Base-by-base conservation (phyloP, 1,139 yeast species). In the Yamadazyma dushanensis region DNA sequence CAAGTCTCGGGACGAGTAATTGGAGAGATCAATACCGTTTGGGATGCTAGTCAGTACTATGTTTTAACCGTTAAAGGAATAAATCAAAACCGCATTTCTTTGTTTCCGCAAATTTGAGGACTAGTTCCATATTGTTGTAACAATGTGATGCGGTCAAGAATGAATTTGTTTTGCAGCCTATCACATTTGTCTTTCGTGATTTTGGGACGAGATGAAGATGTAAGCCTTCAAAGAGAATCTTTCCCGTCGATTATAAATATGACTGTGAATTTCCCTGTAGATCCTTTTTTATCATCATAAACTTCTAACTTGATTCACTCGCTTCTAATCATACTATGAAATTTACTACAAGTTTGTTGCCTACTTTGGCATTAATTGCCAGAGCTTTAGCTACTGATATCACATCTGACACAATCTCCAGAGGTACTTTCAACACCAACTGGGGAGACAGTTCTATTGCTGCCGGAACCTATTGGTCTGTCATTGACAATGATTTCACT, bases 391-490 rank as follows among this genome's bases (percentile, higher is more conserved):
- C 50, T 4, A 31, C 39, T 31, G 50, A 46, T 21, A 42, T 47
- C 20, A 39, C 43, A 23, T 32, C 44, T 30, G 43, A 47, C 30
- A 47, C 51, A 22, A 39, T 47, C 26, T 38, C 50, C 25, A 39
- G 44, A 18, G 62, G 60, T 19, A 40, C 57, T 14, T 33, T 55
- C 26, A 39, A 45, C 24, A 42, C 56, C 33, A 32, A 41, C 20
- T 46, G 57, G 33, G 63, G 61, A 13, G 59, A 52, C 38, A 47
- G 59, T n/a, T 46, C 44, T 7, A 49, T 65, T 33, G 45, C 51
- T n/a, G 49, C 52, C 8, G 62, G 59, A 32, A 64, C 51, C 13
- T 61, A 53, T 41, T 63, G 61, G 60, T 62, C 70, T 17, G 56
- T 63, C 23, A 45, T 63, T 34, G 50, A 63, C 43, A 61, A 61